Conservation (phyloP, 2,329 filamentous ascomycete genomes). For the Didymella pinodella region DNA sequence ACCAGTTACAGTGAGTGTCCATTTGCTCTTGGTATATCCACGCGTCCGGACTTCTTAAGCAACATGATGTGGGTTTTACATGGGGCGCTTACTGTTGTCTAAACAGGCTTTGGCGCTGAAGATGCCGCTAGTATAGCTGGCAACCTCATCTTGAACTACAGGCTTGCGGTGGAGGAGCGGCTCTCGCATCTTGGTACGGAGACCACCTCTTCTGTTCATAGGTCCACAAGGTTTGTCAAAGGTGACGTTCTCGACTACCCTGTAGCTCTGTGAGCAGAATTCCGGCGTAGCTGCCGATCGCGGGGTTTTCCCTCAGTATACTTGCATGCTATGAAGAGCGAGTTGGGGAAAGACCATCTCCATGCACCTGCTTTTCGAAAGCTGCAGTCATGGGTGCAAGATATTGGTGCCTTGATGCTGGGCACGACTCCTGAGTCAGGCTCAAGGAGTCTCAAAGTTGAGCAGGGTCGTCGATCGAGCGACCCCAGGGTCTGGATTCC, state of each 20-base stretch:
- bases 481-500: background rate
- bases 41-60: background rate
- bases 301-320: background rate
- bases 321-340: background rate
- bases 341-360: background rate
- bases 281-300: background rate
- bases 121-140: background rate
- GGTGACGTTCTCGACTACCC: background rate
- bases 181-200: background rate
- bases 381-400: background rate
- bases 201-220: background rate
- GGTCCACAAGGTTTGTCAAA: background rate
- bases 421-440: background rate
- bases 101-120: background rate
- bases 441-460: background rate
- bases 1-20: background rate
- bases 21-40: background rate
- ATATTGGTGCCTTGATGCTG: background rate
- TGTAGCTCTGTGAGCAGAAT: background rate
- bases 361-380: background rate
- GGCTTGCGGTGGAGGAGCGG: background rate
- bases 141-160: background rate
- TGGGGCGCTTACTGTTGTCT: background rate
- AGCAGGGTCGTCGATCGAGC: background rate
- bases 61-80: conserved; percentile 1